Percentiles rank a stretch among this genome's conserved stretches.
phyloP scores from a whole-genome alignment of 2,329 filamentous ascomycete genomes.

The Penicillium sp. region DNA sequence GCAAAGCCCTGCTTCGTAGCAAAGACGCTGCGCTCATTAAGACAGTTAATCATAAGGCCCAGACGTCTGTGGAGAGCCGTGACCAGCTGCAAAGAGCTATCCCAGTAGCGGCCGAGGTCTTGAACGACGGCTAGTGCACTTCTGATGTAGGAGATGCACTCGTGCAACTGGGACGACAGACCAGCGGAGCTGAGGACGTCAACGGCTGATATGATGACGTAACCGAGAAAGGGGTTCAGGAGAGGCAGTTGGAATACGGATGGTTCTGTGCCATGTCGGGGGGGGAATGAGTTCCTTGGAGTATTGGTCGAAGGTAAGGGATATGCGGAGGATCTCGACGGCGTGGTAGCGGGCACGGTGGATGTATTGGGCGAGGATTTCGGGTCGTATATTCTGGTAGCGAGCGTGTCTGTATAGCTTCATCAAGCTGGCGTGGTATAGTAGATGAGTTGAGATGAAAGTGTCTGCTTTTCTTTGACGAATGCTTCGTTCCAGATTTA shows the following conservation, averaged over 20 bases:
- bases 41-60: conserved; percentile 43
- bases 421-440: conserved; percentile 65
- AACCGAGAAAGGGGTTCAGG: conserved; percentile 63
- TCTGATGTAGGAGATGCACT: conserved; percentile 55
- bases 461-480: conserved; percentile 55
- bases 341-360: conserved; percentile 54
- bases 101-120: conserved; percentile 60
- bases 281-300: conserved; percentile 24
- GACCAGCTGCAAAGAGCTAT: conserved; percentile 54
- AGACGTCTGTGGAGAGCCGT: conserved; percentile 51
- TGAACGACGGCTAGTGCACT: conserved; percentile 56
- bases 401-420: conserved; percentile 63
- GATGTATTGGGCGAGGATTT: conserved; percentile 48
- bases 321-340: conserved; percentile 51
- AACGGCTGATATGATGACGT: conserved; percentile 61
- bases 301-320: conserved; percentile 25
- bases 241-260: conserved; percentile 39
- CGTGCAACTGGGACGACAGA: conserved; percentile 50
- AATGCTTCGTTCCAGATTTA: conserved; percentile 59
- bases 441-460: conserved; percentile 63
- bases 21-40: conserved; percentile 33
- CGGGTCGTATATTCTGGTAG: conserved; percentile 42
- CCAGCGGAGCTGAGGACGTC: conserved; percentile 66
- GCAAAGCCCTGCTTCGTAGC: conserved; percentile 41
- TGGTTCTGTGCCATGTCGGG: conserved; percentile 20